Evolutionary conservation across 805 yeast genomes (phyloP), one percentile per base, ranked within the genome.

Genomic region (Cyberlindnera veronae): DNA sequence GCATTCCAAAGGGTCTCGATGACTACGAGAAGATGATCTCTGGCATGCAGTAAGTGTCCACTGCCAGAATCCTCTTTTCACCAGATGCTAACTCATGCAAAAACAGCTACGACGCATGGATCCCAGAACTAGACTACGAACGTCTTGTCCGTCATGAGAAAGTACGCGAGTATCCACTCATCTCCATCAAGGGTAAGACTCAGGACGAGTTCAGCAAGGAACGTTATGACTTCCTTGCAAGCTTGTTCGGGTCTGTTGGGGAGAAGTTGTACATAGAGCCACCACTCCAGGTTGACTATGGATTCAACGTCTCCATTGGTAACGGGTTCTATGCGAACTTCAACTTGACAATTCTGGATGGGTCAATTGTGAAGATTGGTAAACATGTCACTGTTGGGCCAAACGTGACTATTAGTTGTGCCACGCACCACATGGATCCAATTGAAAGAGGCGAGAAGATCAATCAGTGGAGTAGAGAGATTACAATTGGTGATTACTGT

Each of bases 241-340:
- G 54, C 15, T 57, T 80, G 15, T 67, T 82, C 34, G 88, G 88
- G 10, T 58, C 59, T 27, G 74, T 32, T 24, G 34, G 55, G 48
- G 62, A 10, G 60, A 34, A 31, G 29, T 45, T 58, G 13, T 66
- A 58, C 44, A 54, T 79, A 27, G 86, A 81, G 58, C 71, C 80
- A 2, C 87, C 87, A 6, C 71, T 77, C 50, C 63, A 47, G 44
- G 75, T 79, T 31, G 90, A 84, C 57, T 83, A 81, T 53, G 91
- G 90, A 0, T 73, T 66, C 57, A 84, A 83, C 59, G 63, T 74
- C 27, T 58, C 55, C 13, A 48, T 81, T 14, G 90, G 88, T 2
- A 72, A 78, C 42, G 57, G 63, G 20, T 76, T 79, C 57, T 83
- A 78, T 53, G 67, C 74, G 24, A 84, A 84, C 60, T 78, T 75